Conservation (phyloP, 495 filamentous ascomycete species). For the Penicillium coffeae region DNA sequence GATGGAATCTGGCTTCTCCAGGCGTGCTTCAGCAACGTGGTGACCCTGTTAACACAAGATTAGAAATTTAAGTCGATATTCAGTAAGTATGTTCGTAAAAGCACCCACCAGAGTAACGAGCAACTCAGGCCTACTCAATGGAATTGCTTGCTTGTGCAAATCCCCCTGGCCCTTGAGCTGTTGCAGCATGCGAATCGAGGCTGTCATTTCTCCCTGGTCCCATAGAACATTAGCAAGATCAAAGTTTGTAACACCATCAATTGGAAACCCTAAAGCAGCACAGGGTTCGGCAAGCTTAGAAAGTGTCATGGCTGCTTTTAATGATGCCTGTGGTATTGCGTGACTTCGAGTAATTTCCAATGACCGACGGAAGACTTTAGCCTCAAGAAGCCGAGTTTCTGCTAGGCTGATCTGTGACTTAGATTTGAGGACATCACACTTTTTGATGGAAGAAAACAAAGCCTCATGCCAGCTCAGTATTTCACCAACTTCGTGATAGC, state of each 20-base stretch:
- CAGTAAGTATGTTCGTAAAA: too few species aligned
- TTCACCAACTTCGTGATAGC: slow-evolving; percentile 75
- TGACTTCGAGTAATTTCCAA: slow-evolving; percentile 73
- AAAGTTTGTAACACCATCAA: slow-evolving; percentile 67
- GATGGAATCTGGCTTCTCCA: slow-evolving; percentile 89
- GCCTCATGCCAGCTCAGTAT: slow-evolving; percentile 80
- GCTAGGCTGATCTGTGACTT: slow-evolving; percentile 51
- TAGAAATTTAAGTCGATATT: background rate
- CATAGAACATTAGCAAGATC: slow-evolving; percentile 88
- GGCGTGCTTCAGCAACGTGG: slow-evolving; percentile 84
- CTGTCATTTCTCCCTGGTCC: slow-evolving; percentile 89
- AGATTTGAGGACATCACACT: slow-evolving; percentile 57
- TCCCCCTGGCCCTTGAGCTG: slow-evolving; percentile 59
- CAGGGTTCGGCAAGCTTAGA: slow-evolving; percentile 67
- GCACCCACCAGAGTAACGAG: slow-evolving; percentile 73
- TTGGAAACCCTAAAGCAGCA: slow-evolving; percentile 62
- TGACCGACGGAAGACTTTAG: slow-evolving; percentile 66
- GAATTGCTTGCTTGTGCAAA: slow-evolving; percentile 65
- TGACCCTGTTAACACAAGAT: slow-evolving; percentile 50
- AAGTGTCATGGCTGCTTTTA: slow-evolving; percentile 77
- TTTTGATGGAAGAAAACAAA: slow-evolving; percentile 74
- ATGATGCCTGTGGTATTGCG: slow-evolving; percentile 76
- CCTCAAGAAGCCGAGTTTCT: slow-evolving; percentile 67
- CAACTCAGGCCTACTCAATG: slow-evolving; percentile 71
- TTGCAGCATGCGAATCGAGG: slow-evolving; percentile 85